Evolutionary conservation across 2,329 filamentous ascomycete species (phyloP), one percentile per base, ranked within the genome.

Genomic region (Colletotrichum sansevieriae): DNA sequence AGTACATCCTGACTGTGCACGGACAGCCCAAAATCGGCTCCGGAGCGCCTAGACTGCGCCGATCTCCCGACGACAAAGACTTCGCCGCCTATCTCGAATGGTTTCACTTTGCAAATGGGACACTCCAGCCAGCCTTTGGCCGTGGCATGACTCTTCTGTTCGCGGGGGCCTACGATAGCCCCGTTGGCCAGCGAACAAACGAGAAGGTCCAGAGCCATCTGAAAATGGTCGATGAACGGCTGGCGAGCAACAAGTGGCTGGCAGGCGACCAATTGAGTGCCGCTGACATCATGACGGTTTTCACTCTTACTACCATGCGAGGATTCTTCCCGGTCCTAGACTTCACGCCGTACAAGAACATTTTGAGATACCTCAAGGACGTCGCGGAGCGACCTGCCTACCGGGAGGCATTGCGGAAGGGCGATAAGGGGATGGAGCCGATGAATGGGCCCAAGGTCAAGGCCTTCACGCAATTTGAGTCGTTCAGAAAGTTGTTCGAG

Each of bases 201-300:
- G 47, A 47, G 12, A 65, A 46, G 29, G 29, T 56, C 9, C 55
- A 65, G 15, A 15, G 22, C 55, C 59, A 41, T 20, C 54, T 65
- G 2, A 76, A 78, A n/a, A 72, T 81, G 22, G 59, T 89, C 29
- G 82, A 92, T 44, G 76, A 83, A 2, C 79, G 85, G 11, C 74
- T 92, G 3, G 72, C 71, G 3, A 69, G 77, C 1, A 84, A 81
- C 41, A 74, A 79, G 8, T 92, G 84, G 82, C 78, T 92, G 22
- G 88, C 87, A 0, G 91, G 90, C 2, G 78, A 83, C 0, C 81
- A 89, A 58, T 87, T 92, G 66, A 91, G 88, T 0, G 88, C 82
- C 1, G 90, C 90, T 1, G 91, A 93, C 76, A 80, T 91, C 44
- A 91, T 92, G 88, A 80, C 79, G 4, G 82, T 90, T 0, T 91